Percentiles rank a stretch among this genome's conserved stretches.
Conservation (phyloP, 2,329 filamentous ascomycete species). For the Ophiostoma sp. region DNA sequence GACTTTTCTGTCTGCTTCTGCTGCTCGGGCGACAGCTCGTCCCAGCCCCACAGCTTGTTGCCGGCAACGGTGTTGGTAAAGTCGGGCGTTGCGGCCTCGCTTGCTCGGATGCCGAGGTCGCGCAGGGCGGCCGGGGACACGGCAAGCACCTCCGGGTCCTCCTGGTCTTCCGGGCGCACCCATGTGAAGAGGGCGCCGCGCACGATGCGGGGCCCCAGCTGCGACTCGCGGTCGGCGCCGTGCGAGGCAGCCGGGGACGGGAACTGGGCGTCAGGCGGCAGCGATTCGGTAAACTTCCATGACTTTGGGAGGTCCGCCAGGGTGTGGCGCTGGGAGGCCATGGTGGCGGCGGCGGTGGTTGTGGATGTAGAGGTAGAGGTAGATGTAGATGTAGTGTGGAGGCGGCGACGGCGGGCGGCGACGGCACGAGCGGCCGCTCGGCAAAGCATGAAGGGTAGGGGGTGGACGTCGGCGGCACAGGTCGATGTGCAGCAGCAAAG, state of each 20-base stretch:
- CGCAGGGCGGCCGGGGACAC: slow-evolving; percentile 72
- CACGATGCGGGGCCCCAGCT: slow-evolving; percentile 75
- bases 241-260: slow-evolving; percentile 79
- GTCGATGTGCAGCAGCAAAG: background rate
- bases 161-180: slow-evolving; percentile 71
- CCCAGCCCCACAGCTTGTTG: slow-evolving; percentile 75
- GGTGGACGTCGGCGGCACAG: background rate
- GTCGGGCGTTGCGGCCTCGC: slow-evolving; percentile 63
- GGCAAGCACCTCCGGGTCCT: slow-evolving; percentile 71
- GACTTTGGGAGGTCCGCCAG: slow-evolving; percentile 57
- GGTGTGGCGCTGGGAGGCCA: slow-evolving; percentile 29
- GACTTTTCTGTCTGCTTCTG: background rate
- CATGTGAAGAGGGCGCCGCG: slow-evolving; percentile 83
- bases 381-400: background rate
- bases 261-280: slow-evolving; percentile 72
- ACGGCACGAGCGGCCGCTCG: slow-evolving; percentile 17
- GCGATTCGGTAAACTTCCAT: slow-evolving; percentile 58
- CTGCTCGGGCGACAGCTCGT: slow-evolving; percentile 34
- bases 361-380: background rate
- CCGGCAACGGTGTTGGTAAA: slow-evolving; percentile 76
- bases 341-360: slow-evolving; percentile 27
- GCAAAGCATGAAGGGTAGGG: slow-evolving; percentile 19
- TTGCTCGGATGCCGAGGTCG: slow-evolving; percentile 69
- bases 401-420: background rate
- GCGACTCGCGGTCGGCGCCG: slow-evolving; percentile 62